These are phyloP conservation scores for Eucalyptus leucophloia DNA, from an alignment of 345 rosid genomes.

Conservation along the genomic window DNA sequence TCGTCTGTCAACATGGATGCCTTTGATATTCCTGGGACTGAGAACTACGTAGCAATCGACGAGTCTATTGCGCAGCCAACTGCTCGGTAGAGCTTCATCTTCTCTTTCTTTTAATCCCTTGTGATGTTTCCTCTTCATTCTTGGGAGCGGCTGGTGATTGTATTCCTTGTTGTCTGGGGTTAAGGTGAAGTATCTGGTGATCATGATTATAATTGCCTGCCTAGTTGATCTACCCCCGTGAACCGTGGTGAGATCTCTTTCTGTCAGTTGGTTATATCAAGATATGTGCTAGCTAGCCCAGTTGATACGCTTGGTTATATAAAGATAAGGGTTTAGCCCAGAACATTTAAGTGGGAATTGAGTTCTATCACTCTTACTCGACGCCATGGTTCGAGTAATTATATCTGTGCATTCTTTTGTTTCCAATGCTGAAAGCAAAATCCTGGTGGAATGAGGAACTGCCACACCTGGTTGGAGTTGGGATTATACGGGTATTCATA, in stretches of 20 bases:
- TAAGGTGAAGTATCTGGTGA: neutral
- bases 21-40: slow-evolving; percentile 37
- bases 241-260: neutral
- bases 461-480: neutral
- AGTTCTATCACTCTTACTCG: neutral
- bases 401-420: neutral
- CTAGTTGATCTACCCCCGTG: neutral
- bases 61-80: slow-evolving; percentile 56
- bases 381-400: neutral
- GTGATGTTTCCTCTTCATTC: neutral
- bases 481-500: neutral
- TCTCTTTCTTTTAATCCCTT: neutral
- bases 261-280: neutral
- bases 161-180: neutral
- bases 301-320: neutral
- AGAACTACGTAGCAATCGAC: slow-evolving; percentile 42
- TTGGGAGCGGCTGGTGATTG: neutral
- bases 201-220: neutral
- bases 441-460: neutral
- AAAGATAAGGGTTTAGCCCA: neutral
- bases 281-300: neutral
- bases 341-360: neutral
- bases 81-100: slow-evolving; percentile 31
- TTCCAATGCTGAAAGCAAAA: neutral
- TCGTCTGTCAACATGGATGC: slow-evolving; percentile 54